Percentiles rank a stretch among this genome's conserved stretches.
phyloP scores from a whole-genome alignment of 768 basidiomycete species.

The Trametes coccinea region DNA sequence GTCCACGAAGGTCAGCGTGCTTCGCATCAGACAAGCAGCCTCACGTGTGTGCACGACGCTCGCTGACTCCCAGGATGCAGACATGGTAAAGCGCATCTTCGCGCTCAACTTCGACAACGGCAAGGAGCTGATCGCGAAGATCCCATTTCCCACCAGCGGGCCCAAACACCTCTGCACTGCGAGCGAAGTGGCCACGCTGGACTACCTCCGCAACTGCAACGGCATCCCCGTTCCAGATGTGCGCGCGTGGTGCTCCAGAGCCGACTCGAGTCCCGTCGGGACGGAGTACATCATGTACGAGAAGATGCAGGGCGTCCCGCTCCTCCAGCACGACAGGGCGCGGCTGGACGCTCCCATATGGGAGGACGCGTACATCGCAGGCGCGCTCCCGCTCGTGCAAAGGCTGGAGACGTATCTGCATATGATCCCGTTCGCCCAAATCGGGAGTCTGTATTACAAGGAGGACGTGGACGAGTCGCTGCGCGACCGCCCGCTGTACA shows the following conservation, averaged over 20 bases:
- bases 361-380: background rate
- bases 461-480: constrained; percentile 19
- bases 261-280: constrained; percentile 40
- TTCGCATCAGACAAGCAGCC: background rate
- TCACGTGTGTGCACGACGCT: background rate
- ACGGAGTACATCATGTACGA: constrained; percentile 51
- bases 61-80: background rate
- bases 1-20: constrained; percentile 9
- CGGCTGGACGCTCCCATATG: background rate
- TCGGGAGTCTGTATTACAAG: constrained; percentile 25
- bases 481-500: constrained; percentile 15
- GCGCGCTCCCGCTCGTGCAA: background rate
- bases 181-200: constrained; percentile 50
- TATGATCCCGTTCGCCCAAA: constrained; percentile 15
- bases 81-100: constrained; percentile 37
- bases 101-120: constrained; percentile 39
- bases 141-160: constrained; percentile 40
- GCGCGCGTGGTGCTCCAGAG: constrained; percentile 37
- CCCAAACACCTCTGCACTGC: constrained; percentile 43
- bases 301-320: constrained; percentile 24
- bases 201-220: constrained; percentile 37
- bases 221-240: constrained; percentile 44
- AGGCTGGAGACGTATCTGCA: background rate
- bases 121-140: constrained; percentile 42
- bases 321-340: background rate